These are phyloP conservation scores for Epichloe amarillans DNA, from an alignment of 2,329 filamentous ascomycete species.

Conservation along the genomic window DNA sequence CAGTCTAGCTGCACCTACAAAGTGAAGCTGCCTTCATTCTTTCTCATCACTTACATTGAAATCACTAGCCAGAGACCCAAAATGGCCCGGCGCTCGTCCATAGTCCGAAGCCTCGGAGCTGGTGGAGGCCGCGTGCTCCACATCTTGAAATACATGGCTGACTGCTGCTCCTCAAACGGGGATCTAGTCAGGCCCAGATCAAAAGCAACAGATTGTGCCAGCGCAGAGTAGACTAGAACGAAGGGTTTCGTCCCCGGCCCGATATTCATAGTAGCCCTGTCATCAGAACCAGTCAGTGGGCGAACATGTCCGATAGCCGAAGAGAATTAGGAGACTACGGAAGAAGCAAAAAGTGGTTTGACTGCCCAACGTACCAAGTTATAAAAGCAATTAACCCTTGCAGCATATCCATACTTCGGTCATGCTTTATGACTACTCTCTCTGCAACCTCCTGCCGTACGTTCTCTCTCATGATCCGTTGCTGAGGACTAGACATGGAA, in stretches of 20 bases:
- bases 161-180: slow-evolving; percentile 22
- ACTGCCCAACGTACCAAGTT: neutral
- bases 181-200: slow-evolving; percentile 32
- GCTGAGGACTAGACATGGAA: slow-evolving; percentile 26
- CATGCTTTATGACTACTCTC: slow-evolving; percentile 33
- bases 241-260: slow-evolving; percentile 27
- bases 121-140: slow-evolving; percentile 15
- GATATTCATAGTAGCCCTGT: slow-evolving; percentile 26
- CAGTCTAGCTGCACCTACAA: neutral
- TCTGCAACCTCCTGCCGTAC: slow-evolving; percentile 31
- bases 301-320: no score
- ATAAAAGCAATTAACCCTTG: slow-evolving; percentile 30
- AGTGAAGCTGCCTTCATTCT: no score
- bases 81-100: slow-evolving; percentile 36
- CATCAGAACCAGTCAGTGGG: neutral
- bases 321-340: no score
- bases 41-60: slow-evolving; percentile 18
- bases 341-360: no score
- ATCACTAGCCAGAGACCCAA: slow-evolving; percentile 32
- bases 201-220: slow-evolving; percentile 29
- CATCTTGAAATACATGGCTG: slow-evolving; percentile 23
- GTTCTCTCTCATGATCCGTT: slow-evolving; percentile 25
- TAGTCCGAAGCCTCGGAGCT: slow-evolving; percentile 23
- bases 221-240: slow-evolving; percentile 28
- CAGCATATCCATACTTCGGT: slow-evolving; percentile 38